Percentiles rank a stretch among this genome's conserved stretches.
phyloP scores from a whole-genome alignment of 768 basidiomycete genomes.

The Podaxis sp. region DNA sequence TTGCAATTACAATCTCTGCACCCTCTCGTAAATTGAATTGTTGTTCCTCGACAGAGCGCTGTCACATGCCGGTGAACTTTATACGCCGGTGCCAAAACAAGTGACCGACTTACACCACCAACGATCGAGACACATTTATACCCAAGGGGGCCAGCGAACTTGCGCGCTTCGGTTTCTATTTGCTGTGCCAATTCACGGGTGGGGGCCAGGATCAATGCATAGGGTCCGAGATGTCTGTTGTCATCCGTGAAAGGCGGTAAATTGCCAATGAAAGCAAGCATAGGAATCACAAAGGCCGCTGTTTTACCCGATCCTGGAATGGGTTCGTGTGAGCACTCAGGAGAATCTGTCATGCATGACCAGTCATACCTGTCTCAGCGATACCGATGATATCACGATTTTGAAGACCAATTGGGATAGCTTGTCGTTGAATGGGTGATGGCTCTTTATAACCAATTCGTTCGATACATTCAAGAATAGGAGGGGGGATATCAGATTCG shows the following conservation, averaged over 20 bases:
- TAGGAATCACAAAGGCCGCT: conserved; percentile 97
- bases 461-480: conserved; percentile 82
- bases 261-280: conserved; percentile 90
- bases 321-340: conserved; percentile 3
- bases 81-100: background rate
- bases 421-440: conserved; percentile 95
- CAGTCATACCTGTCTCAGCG: conserved; percentile 87
- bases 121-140: conserved; percentile 97
- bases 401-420: conserved; percentile 97
- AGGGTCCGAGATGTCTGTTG: conserved; percentile 91
- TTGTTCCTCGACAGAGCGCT: conserved; percentile 95
- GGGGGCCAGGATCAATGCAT: conserved; percentile 89
- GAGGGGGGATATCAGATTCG: conserved; percentile 80
- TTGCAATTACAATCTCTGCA: conserved; percentile 98
- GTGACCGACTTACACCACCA: conserved; percentile 70
- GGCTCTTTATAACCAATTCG: conserved; percentile 96
- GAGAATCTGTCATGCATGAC: conserved; percentile 1
- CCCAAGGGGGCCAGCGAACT: conserved; percentile 88
- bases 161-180: conserved; percentile 89
- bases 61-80: conserved; percentile 15
- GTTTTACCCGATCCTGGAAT: conserved; percentile 93
- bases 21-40: conserved; percentile 98
- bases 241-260: conserved; percentile 89
- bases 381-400: conserved; percentile 98
- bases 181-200: conserved; percentile 99